phyloP scores from a whole-genome alignment of 495 filamentous ascomycete genomes.

The Penicillium bovifimosum region DNA sequence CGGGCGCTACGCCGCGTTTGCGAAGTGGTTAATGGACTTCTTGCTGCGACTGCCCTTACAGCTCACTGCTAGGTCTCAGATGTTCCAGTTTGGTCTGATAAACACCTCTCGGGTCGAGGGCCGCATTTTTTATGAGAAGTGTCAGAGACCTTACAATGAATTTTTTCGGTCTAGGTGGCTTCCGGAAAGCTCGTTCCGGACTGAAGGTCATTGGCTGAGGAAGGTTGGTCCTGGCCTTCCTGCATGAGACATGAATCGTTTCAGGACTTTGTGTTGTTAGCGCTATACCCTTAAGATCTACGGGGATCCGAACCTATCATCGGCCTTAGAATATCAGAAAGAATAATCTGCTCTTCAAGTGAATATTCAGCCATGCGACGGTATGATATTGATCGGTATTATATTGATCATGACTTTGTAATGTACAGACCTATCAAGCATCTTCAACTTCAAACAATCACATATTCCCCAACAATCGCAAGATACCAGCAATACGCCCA shows the following conservation, averaged over 20 bases:
- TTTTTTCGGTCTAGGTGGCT: constrained; percentile 23
- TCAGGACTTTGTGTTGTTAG: neutral
- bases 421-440: neutral
- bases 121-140: no score
- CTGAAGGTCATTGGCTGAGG: constrained; percentile 9
- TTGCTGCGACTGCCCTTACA: constrained; percentile 28
- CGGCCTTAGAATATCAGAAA: neutral
- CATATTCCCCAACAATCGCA: constrained; percentile 45
- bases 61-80: constrained; percentile 2
- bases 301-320: neutral
- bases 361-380: neutral
- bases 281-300: neutral
- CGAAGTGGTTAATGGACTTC: constrained; percentile 37
- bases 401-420: neutral
- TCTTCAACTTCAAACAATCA: constrained; percentile 6
- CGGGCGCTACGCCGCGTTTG: no score
- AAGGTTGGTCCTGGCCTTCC: constrained; percentile 3
- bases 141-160: constrained; percentile 7
- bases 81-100: constrained; percentile 29
- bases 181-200: constrained; percentile 16
- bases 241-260: neutral
- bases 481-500: constrained; percentile 44
- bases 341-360: neutral
- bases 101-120: constrained; percentile 27
- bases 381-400: neutral